Evolutionary conservation across 192 early-diverging fungal species (phyloP).

Genomic region (Coemansia sp.): DNA sequence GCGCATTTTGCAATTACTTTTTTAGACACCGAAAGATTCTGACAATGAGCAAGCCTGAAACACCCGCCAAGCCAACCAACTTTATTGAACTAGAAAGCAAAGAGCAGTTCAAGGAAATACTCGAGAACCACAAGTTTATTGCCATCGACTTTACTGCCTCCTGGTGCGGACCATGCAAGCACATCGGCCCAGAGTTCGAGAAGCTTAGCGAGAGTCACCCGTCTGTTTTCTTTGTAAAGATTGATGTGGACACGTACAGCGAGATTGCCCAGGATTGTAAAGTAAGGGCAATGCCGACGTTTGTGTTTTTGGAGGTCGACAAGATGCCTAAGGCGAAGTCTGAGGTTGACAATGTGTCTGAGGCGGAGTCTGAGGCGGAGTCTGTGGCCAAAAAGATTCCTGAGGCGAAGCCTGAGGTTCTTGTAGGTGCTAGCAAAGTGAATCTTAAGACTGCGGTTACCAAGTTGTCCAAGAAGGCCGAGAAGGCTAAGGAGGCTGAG

Average conservation of each 20-base stretch:
- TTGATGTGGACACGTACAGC: conserved; percentile 75
- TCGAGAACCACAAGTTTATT: conserved; percentile 45
- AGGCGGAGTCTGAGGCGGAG: too few relatives aligned
- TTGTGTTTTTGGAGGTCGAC: conserved; percentile 67
- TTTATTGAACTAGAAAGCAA: neutral
- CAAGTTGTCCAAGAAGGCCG: conserved; percentile 12
- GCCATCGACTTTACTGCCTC: conserved; percentile 73
- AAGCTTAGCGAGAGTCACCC: conserved; percentile 56
- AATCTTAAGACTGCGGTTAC: conserved; percentile 6
- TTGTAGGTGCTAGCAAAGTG: conserved; percentile 31
- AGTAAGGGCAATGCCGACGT: conserved; percentile 77
- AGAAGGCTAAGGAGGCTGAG: conserved; percentile 17
- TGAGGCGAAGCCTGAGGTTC: conserved; percentile 55
- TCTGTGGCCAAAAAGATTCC: conserved; percentile 58
- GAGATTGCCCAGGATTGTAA: conserved; percentile 40
- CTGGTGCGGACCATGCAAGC: conserved; percentile 88
- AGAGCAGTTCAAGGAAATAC: conserved; percentile 14
- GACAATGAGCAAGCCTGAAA: neutral
- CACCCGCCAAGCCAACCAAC: neutral
- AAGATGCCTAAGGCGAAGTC: conserved; percentile 57
- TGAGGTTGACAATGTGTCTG: too few relatives aligned
- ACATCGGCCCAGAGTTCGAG: conserved; percentile 65
- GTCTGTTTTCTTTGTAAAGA: conserved; percentile 70
- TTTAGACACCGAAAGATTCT: neutral
- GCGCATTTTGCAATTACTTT: neutral